phyloP scores from a whole-genome alignment of 75 land plant species.

The Adiantum capillusveneris region DNA sequence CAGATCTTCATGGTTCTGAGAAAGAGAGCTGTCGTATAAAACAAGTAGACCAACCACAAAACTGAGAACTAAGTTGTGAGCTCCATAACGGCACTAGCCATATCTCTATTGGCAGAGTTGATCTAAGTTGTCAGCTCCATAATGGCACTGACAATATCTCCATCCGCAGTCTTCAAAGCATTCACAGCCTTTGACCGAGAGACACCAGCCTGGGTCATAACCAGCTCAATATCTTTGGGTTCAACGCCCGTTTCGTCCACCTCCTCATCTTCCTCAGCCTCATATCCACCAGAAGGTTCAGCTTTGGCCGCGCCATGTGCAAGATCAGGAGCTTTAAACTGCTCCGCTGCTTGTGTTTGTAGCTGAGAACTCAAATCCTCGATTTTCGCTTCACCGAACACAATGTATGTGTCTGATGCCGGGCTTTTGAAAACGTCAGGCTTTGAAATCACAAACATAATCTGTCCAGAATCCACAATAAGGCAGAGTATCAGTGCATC shows the following conservation, averaged over 20 bases:
- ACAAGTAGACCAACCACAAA: too few relatives aligned
- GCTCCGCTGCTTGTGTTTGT: constrained; percentile 78
- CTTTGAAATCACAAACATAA: constrained; percentile 76
- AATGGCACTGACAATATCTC: constrained; percentile 81
- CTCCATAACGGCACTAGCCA: too few relatives aligned
- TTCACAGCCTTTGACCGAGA: constrained; percentile 62
- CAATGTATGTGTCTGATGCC: constrained; percentile 70
- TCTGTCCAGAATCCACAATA: constrained; percentile 33
- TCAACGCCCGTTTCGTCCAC: constrained; percentile 87
- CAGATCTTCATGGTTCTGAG: too few relatives aligned
- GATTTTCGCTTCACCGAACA: constrained; percentile 82
- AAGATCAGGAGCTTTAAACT: constrained; percentile 69
- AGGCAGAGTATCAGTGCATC: constrained; percentile 1
- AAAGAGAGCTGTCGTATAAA: too few relatives aligned
- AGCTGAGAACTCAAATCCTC: constrained; percentile 81
- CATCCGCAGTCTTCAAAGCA: constrained; percentile 57
- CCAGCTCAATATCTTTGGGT: constrained; percentile 72
- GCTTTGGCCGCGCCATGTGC: constrained; percentile 40
- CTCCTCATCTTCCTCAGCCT: constrained; percentile 55
- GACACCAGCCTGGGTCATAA: constrained; percentile 89
- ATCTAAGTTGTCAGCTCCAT: constrained; percentile 84
- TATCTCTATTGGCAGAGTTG: too few relatives aligned
- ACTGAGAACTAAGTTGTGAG: too few relatives aligned
- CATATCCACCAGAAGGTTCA: constrained; percentile 33
- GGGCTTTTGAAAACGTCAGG: constrained; percentile 93